These are phyloP conservation scores for Murraya paniculata DNA, from an alignment of 345 rosid genomes.

Conservation along the genomic window DNA sequence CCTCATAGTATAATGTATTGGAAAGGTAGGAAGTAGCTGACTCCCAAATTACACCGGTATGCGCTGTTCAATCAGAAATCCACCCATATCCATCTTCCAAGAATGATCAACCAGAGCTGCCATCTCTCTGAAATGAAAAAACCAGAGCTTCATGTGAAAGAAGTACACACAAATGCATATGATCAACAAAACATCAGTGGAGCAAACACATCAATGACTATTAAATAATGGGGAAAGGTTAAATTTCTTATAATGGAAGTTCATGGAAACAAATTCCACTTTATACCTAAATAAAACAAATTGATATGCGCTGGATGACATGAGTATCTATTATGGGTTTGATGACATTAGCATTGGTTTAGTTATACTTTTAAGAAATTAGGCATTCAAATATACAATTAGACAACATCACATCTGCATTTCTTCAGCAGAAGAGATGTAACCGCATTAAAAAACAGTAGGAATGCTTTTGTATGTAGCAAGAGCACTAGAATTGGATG, in stretches of 20 bases:
- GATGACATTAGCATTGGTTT: not conserved
- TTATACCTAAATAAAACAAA: constrained; percentile 1
- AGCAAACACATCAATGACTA: constrained; percentile 1
- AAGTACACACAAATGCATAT: not conserved
- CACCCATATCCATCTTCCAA: constrained; percentile 95
- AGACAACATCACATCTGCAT: not conserved
- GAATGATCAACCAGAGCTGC: constrained; percentile 71
- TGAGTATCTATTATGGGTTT: not conserved
- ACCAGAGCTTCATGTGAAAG: constrained; percentile 9
- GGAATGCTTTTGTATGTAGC: too few relatives aligned
- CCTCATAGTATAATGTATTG: constrained; percentile 22
- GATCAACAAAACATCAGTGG: not conserved
- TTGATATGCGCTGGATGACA: not conserved
- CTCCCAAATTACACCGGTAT: constrained; percentile 38
- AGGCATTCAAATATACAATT: not conserved
- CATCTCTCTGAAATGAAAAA: constrained; percentile 55
- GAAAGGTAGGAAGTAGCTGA: constrained; percentile 9
- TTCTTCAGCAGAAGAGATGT: not conserved
- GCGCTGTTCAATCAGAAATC: constrained; percentile 57
- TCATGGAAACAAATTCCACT: constrained; percentile 1
- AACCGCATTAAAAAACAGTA: not conserved
- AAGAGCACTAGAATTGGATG: too few relatives aligned
- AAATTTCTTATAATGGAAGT: not conserved
- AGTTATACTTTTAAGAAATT: constrained; percentile 4
- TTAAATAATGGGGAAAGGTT: not conserved